A percentile compares a stretch with the other conserved stretches of the same genome.
Evolutionary conservation across 768 basidiomycete species (phyloP).

Genomic region (Pleurotus citrinopileatus): DNA sequence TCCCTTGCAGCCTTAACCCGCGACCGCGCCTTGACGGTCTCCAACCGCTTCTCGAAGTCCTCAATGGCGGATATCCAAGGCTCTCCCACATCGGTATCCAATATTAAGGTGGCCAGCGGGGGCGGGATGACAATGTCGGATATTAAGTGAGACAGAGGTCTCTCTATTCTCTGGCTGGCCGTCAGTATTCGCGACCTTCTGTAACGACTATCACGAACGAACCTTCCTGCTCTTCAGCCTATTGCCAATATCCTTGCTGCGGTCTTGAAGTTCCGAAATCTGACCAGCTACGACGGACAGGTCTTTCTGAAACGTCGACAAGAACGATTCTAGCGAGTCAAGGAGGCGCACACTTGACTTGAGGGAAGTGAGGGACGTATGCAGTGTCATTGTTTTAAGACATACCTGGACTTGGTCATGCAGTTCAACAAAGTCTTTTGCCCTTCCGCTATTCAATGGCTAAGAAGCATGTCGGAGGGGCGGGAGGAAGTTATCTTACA

Average conservation of each 20-base stretch:
- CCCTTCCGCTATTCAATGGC: conserved; percentile 31
- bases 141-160: conserved; percentile 78
- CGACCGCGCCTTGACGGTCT: conserved; percentile 64
- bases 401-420: conserved; percentile 86
- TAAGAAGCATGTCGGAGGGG: background rate
- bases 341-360: conserved; percentile 87
- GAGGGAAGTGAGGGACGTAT: conserved; percentile 9
- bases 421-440: conserved; percentile 77
- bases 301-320: conserved; percentile 95
- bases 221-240: conserved; percentile 84
- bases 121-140: conserved; percentile 84
- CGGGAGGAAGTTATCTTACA: background rate
- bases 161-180: conserved; percentile 76
- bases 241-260: conserved; percentile 88
- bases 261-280: conserved; percentile 88
- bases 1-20: conserved; percentile 88
- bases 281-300: conserved; percentile 94
- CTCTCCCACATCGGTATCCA: conserved; percentile 85
- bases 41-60: conserved; percentile 78
- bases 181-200: background rate
- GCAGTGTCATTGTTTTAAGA: background rate
- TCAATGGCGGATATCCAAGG: conserved; percentile 81
- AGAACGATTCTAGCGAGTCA: conserved; percentile 84
- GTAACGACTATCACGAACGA: conserved; percentile 22
- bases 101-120: conserved; percentile 64